Evolutionary conservation across 2,329 filamentous ascomycete species (phyloP), one percentile per base, ranked within the genome.

Genomic region (Hypoxylon sp.): DNA sequence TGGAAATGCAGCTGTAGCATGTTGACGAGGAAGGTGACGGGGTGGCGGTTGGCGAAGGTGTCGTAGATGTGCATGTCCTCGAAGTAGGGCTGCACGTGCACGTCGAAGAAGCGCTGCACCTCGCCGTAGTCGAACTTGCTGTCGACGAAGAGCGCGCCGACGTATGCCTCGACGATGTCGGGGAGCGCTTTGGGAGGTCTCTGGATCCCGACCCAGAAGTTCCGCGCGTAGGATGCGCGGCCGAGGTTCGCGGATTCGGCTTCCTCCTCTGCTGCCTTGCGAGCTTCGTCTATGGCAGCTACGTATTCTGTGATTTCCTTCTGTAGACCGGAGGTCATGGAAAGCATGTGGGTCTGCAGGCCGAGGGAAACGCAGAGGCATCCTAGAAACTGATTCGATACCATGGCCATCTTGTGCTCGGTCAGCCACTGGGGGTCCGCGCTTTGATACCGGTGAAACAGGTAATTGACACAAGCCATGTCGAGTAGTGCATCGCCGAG

Each of bases 371-470:
- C 93, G 66, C 92, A 92, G 2, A 98, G 84, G 17, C 90, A 93
- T 1, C 92, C 94, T 1, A 98, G 86, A 76, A 98, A 99, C 67
- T 94, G 94, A 81, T 99, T 99, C 59, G 93, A 96, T 0, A 96
- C 94, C 93, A 99, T 98, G n/a, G 94, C 94, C 90, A 97, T 98
- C 82, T 98, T 98, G 85, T 98, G 95, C 80, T 98, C 96, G 0
- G 96, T 98, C 66, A 99, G 85, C 95, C 95, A 98, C 78, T 98
- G 94, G 0, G 96, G 95, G 75, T 97, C 94, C 64, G 91, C 92
- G 57, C 88, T 83, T 0, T 94, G 94, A 73, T 92, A 94, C 3
- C 84, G 85, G 72, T 90, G 86, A 81, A 94, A 98, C 3, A 99
- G 85, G 74, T 93, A 90, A 73, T 94, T 92, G 60, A 98, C 91